phyloP scores from a whole-genome alignment of 176 grass and related monocot species.

The Hordeum marinum region DNA sequence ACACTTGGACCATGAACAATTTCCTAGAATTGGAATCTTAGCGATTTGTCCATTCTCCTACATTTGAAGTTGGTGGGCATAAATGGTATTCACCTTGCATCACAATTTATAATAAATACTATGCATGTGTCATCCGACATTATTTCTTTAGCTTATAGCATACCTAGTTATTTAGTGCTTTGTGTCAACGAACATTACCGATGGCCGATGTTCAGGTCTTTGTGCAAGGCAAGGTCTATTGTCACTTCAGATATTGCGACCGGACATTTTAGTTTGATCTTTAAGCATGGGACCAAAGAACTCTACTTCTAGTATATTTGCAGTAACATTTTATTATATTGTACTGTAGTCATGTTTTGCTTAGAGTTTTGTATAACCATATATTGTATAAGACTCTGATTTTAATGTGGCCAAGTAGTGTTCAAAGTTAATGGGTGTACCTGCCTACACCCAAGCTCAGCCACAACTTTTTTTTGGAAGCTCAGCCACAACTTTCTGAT shows the following conservation, averaged over 20 bases:
- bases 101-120: neutral
- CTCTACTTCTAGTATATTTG: neutral
- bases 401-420: neutral
- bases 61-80: slow-evolving; percentile 11
- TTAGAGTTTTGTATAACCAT: neutral
- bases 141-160: neutral
- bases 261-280: neutral
- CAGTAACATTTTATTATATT: neutral
- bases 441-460: too few relatives aligned
- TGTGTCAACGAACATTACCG: neutral
- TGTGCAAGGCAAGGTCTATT: neutral
- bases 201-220: neutral
- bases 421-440: neutral
- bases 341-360: neutral
- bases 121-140: neutral
- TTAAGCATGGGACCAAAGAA: neutral
- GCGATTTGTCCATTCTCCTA: neutral
- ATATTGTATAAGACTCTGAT: neutral
- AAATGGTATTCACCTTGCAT: slow-evolving; percentile 17
- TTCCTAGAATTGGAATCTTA: neutral
- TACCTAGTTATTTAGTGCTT: neutral
- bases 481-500: neutral
- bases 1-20: slow-evolving; percentile 26
- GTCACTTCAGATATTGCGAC: too few relatives aligned
- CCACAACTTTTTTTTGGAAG: neutral